These are phyloP conservation scores for Poronia punctata DNA, from an alignment of 495 filamentous ascomycete species.

Conservation along the genomic window DNA sequence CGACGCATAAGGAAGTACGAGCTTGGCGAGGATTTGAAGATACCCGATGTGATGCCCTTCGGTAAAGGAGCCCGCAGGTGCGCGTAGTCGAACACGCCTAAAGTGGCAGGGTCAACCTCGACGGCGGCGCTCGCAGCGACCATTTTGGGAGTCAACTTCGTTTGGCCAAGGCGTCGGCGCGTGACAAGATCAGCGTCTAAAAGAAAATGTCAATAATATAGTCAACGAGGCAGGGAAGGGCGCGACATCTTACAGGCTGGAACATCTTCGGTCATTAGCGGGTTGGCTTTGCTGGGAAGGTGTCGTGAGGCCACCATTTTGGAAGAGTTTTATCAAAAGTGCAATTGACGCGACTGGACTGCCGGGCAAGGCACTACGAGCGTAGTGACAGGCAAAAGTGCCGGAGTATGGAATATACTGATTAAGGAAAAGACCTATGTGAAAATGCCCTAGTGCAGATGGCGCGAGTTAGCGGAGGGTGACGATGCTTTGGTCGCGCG, in stretches of 20 bases:
- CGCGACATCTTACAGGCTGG: conserved; percentile 48
- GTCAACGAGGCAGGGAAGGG: neutral
- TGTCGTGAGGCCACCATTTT: conserved; percentile 52
- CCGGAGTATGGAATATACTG: neutral
- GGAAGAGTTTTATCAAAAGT: conserved; percentile 11
- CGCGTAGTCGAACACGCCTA: conserved; percentile 89
- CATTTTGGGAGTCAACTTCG: conserved; percentile 75
- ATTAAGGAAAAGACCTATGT: conserved; percentile 4
- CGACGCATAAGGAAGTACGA: conserved; percentile 98
- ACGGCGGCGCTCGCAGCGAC: conserved; percentile 54
- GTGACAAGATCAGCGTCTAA: conserved; percentile 76
- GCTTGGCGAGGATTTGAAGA: conserved; percentile 79
- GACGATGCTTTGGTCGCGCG: conserved; percentile 10
- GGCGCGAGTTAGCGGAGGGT: conserved; percentile 25
- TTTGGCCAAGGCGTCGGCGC: conserved; percentile 85
- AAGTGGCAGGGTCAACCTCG: conserved; percentile 62
- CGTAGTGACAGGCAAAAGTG: conserved; percentile 1
- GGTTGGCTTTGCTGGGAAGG: conserved; percentile 68
- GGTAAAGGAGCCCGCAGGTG: conserved; percentile 88
- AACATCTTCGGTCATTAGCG: conserved; percentile 65
- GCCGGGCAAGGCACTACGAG: conserved; percentile 5
- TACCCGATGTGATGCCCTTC: conserved; percentile 79
- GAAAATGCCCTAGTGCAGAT: conserved; percentile 12
- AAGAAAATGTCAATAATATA: conserved; percentile 28
- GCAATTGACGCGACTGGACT: conserved; percentile 23